phyloP scores from a whole-genome alignment of 192 early-diverging fungal species.

The Linnemannia hyalina region DNA sequence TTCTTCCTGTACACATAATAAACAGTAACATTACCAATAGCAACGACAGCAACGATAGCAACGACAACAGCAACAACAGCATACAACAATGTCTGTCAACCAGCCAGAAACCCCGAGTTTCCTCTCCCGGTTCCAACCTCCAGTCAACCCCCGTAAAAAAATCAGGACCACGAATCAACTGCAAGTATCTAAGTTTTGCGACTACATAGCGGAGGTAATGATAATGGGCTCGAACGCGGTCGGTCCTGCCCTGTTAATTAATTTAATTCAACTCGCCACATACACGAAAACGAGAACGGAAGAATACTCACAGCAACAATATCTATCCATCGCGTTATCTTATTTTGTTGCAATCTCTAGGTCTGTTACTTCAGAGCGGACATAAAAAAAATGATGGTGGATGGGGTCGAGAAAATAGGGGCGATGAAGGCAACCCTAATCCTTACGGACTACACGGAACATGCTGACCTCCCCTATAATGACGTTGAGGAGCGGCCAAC shows the following conservation, averaged over 20 bases:
- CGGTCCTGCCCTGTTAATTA: background rate
- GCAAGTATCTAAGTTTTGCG: background rate
- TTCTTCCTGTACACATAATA: too few species aligned
- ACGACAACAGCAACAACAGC: too few species aligned
- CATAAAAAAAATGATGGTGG: slow-evolving; percentile 1
- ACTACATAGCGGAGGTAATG: slow-evolving; percentile 36
- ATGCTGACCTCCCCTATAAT: slow-evolving; percentile 9
- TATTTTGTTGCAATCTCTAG: background rate
- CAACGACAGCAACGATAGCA: too few species aligned
- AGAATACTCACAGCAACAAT: too few species aligned
- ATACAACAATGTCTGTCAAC: background rate
- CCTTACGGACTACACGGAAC: slow-evolving; percentile 52
- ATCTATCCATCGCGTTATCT: too few species aligned
- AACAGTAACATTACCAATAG: too few species aligned
- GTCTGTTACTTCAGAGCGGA: slow-evolving; percentile 20
- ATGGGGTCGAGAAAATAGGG: too few species aligned
- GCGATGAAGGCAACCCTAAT: background rate
- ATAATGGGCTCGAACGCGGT: background rate
- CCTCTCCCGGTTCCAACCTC: background rate
- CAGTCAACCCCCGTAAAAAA: background rate
- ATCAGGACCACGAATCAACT: slow-evolving; percentile 28
- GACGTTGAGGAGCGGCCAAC: slow-evolving; percentile 11
- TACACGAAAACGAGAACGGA: too few species aligned
- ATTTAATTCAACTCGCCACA: background rate
- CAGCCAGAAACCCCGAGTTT: background rate